Evolutionary conservation across 2,329 filamentous ascomycete species (phyloP), one percentile per base, ranked within the genome.

Genomic region (Aspergillus sp.): DNA sequence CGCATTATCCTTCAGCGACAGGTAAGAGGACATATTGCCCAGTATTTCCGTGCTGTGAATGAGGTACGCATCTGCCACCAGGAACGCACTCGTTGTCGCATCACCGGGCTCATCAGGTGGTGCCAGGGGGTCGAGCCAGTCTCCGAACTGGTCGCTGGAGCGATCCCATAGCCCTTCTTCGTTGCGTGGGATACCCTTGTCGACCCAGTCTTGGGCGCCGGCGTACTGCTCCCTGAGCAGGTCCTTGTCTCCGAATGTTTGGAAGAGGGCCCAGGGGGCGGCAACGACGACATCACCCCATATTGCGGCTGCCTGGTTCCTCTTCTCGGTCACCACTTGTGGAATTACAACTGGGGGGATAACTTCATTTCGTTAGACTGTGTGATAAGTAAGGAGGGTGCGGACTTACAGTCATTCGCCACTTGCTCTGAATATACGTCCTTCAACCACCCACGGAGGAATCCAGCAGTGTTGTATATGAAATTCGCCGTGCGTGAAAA

Each of bases 381-480:
- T 20, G 19, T 20, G 19, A 20, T 20, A 20, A 3, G 19, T 20
- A 20, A 12, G 17, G 33, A 30, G 12, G 33, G 9, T 30, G 19
- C 8, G 20, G 58, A 44, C 61, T 60, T 46, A 57, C 60, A 12
- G 12, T 42, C 47, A 39, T 57, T 48, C 30, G 49, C 34, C 42
- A 27, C 13, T 56, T 76, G 72, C 30, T 77, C 77, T 2, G 63
- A 66, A 1, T 69, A 70, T 2, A 82, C 63, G 55, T 84, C 82
- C 54, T 75, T 72, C 33, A 80, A 72, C 83, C 81, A 86, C 46
- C 65, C 73, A 22, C 72, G 62, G 59, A 82, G 78, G 59, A 86
- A 80, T 0, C 80, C 82, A 0, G 77, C 68, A 2, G 80, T 79
- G 61, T 84, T 74, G 64, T 81, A 86, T 0, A 86, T 71, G 63